Base-by-base conservation (phyloP, 192 early-diverging fungal species). In the Umbelopsis sp. region DNA sequence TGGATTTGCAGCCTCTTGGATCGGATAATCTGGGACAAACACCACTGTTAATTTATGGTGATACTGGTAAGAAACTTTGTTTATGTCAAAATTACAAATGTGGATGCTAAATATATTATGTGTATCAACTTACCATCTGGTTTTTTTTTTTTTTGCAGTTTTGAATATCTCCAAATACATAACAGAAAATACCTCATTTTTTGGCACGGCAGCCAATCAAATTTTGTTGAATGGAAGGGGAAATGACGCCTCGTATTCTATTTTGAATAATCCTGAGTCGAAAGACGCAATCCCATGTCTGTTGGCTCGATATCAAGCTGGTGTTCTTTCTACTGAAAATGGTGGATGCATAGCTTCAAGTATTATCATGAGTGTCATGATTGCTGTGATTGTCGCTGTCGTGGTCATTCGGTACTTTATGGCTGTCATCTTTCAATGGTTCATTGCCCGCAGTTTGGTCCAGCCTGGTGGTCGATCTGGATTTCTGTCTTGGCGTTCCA, bases 391-490 rank as follows among this genome's bases (percentile, higher is more conserved):
- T 76, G 75, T 86, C 22, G 82, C 79, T 2, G 82, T 90, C 47
- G 85, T 90, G 65, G 70, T 86, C 32, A 84, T 83, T 26, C 88
- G 87, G 6, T 90, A 87, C 74, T 71, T 83, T 29, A 89, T 89
- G 88, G 88, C 88, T 5, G 71, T 89, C 3, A 76, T 84, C 8
- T 89, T 89, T 78, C 85, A 85, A 75, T 89, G 85, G 77, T 75
- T 89, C 49, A 74, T 89, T 77, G 81, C 85, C 56, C 78, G 84
- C 69, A 81, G 84, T 69, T 75, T 89, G 66, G 86, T 87, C n/a
- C 70, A 77, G 56, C 71, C 71, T 0, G 75, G 79, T 31, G 79
- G 88, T 34, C 77, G 85, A 36, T 86, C 83, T 38, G 87, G 67
- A 81, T 84, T 90, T 77, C 53, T 82, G 24, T 76, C 82, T 20